phyloP scores from a whole-genome alignment of 2,329 filamentous ascomycete species.

The Xylariales sp. region DNA sequence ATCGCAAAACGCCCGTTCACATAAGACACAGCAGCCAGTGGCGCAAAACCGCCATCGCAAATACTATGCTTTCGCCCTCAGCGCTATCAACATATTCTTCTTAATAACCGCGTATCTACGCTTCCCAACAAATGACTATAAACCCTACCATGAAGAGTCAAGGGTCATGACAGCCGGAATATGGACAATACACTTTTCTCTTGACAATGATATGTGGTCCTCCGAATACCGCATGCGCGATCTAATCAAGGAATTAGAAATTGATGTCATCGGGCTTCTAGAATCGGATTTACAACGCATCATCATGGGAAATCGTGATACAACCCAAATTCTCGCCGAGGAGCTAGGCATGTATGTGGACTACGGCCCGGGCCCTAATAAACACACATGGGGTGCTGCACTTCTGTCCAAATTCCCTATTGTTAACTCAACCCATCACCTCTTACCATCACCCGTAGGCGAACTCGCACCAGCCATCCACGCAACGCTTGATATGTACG shows the following conservation, averaged over 20 bases:
- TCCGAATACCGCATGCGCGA: conserved; percentile 94
- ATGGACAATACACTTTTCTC: conserved; percentile 98
- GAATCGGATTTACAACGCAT: conserved; percentile 95
- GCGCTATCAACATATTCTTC: conserved; percentile 82
- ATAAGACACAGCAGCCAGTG: conserved; percentile 51
- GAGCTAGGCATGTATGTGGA: conserved; percentile 99
- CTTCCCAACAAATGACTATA: conserved; percentile 93
- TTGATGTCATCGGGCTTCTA: conserved; percentile 96
- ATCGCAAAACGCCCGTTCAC: conserved; percentile 59
- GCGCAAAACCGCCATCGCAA: conserved; percentile 60
- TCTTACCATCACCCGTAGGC: conserved; percentile 91
- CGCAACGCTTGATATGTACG: conserved; percentile 94
- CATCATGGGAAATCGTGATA: conserved; percentile 99
- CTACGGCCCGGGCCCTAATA: conserved; percentile 96
- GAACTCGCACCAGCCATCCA: conserved; percentile 96
- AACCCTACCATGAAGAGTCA: conserved; percentile 86
- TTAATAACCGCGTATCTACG: conserved; percentile 85
- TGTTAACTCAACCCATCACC: conserved; percentile 93
- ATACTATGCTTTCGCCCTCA: conserved; percentile 68
- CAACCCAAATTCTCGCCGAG: conserved; percentile 93
- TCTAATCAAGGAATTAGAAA: conserved; percentile 89
- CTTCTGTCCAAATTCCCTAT: conserved; percentile 98
- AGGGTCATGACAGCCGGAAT: conserved; percentile 94
- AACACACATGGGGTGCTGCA: conserved; percentile 96
- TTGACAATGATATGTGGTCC: conserved; percentile 99